Evolutionary conservation across 176 grass and related monocot species (phyloP).

Genomic region (Lolium rigidum): DNA sequence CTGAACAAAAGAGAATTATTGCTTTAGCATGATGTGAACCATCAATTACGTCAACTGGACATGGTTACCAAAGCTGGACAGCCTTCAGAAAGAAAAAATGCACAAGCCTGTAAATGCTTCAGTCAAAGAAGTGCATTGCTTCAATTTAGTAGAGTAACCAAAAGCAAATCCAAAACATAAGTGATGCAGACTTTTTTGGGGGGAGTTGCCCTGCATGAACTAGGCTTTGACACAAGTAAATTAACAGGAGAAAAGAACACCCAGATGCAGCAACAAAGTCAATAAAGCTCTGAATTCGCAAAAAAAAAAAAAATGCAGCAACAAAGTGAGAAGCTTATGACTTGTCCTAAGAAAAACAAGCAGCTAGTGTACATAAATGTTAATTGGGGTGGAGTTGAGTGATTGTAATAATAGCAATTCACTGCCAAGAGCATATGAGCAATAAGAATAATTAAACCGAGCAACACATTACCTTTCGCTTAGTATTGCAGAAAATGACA

Average conservation of each 20-base stretch:
- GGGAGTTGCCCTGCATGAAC: no score
- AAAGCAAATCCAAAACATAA: not conserved
- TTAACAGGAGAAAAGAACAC: not conserved
- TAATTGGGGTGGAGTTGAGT: not conserved
- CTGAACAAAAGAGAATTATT: slow-evolving; percentile 44
- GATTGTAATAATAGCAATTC: not conserved
- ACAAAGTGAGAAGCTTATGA: not conserved
- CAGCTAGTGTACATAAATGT: not conserved
- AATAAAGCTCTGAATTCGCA: no score
- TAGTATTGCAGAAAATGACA: slow-evolving; percentile 99
- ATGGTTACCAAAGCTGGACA: not conserved
- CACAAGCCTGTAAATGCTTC: not conserved
- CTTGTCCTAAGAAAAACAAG: not conserved
- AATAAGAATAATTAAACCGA: not conserved
- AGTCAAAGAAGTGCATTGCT: not conserved
- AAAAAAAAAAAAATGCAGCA: not conserved
- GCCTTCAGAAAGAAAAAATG: not conserved
- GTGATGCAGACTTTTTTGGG: not conserved
- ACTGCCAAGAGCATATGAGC: not conserved
- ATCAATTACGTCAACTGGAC: not conserved
- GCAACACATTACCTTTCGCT: slow-evolving; percentile 69
- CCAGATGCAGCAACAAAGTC: not conserved
- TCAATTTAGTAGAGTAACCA: not conserved
- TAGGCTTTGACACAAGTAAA: no score
- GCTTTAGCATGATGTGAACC: slow-evolving; percentile 11